These are phyloP conservation scores for Pistacia vera DNA, from an alignment of 345 rosid species.

Conservation along the genomic window DNA sequence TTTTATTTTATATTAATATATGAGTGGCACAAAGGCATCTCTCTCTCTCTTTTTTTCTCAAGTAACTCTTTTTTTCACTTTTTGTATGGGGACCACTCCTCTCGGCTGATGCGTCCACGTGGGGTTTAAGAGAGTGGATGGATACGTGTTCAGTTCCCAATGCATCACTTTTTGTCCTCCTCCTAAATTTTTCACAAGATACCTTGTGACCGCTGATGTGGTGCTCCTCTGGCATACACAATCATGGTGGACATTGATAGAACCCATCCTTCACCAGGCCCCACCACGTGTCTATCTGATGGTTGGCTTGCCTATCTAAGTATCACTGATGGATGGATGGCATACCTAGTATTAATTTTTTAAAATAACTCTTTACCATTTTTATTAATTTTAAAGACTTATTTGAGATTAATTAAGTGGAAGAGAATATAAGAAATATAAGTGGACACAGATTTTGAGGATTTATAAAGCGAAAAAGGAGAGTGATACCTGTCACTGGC, in stretches of 20 bases:
- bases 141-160: slow-evolving; percentile 36
- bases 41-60: neutral
- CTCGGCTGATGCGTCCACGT: slow-evolving; percentile 25
- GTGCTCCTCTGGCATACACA: slow-evolving; percentile 24
- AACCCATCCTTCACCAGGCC: slow-evolving; percentile 16
- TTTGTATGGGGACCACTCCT: slow-evolving; percentile 17
- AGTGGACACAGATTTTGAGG: neutral
- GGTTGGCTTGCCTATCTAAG: neutral
- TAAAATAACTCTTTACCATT: too few relatives aligned
- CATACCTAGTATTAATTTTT: too few relatives aligned
- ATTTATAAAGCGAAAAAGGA: neutral
- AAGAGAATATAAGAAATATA: neutral
- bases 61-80: neutral
- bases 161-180: neutral
- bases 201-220: slow-evolving; percentile 6
- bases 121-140: neutral
- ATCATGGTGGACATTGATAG: slow-evolving; percentile 11
- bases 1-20: too few relatives aligned
- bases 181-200: neutral
- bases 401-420: too few relatives aligned
- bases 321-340: too few relatives aligned
- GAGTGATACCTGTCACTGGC: slow-evolving; percentile 1
- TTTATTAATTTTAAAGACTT: too few relatives aligned
- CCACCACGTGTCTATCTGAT: slow-evolving; percentile 24
- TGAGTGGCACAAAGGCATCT: slow-evolving; percentile 24